Conservation (phyloP, 169 alveolate genomes). For the Prorocentrum cordatum region DNA sequence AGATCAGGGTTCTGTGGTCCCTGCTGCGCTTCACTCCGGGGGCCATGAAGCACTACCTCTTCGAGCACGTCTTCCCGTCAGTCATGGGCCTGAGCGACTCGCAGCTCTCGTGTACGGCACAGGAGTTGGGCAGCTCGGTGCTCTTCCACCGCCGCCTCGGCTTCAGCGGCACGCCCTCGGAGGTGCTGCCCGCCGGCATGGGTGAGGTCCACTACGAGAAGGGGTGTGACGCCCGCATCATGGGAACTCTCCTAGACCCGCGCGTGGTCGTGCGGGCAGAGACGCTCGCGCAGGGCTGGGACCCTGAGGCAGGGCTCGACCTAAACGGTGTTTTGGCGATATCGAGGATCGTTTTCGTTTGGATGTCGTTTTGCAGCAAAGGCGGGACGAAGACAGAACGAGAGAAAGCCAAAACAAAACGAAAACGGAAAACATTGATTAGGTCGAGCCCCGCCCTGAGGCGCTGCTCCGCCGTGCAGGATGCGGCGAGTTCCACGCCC, state of each 20-base stretch:
- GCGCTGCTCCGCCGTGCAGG: conserved; percentile 27
- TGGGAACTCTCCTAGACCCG: conserved; percentile 21
- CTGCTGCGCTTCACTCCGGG: conserved; percentile 7
- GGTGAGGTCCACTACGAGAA: conserved; percentile 39
- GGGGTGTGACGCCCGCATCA: conserved; percentile 15
- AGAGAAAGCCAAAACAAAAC: neutral
- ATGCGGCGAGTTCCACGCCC: conserved; percentile 59
- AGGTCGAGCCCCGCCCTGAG: conserved; percentile 30
- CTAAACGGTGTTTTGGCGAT: neutral
- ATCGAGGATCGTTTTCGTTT: neutral
- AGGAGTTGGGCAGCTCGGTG: neutral
- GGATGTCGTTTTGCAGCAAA: neutral
- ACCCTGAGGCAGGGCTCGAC: neutral
- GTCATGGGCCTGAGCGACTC: conserved; percentile 61
- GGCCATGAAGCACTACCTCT: conserved; percentile 22
- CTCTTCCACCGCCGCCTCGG: conserved; percentile 78
- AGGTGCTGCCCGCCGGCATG: conserved; percentile 81
- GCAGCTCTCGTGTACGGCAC: conserved; percentile 29
- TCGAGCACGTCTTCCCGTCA: conserved; percentile 36
- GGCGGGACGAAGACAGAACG: neutral
- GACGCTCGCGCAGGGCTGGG: conserved; percentile 36
- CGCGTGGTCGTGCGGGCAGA: conserved; percentile 32
- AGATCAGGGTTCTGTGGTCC: conserved; percentile 1
- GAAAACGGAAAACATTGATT: neutral
- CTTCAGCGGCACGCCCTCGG: conserved; percentile 89